Evolutionary conservation across 805 yeast species (phyloP).

Genomic region (Pichia phayaonensis): DNA sequence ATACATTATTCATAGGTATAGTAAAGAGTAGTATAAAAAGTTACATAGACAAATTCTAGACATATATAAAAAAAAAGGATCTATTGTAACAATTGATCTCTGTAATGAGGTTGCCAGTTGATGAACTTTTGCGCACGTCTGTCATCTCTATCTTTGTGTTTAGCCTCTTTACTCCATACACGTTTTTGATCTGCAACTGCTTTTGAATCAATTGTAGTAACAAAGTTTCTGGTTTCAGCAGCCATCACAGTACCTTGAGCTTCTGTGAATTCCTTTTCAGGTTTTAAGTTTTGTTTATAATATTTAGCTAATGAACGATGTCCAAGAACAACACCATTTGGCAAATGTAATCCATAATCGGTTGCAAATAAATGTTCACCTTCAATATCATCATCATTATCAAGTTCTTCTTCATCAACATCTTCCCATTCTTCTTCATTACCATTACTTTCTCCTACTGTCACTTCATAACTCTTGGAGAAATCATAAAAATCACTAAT

Average conservation of each 20-base stretch:
- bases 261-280: conserved; percentile 46
- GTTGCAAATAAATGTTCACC: conserved; percentile 26
- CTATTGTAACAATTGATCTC: conserved; percentile 59
- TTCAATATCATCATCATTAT: conserved; percentile 27
- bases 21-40: neutral
- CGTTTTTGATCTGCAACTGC: conserved; percentile 41
- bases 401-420: conserved; percentile 28
- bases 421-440: conserved; percentile 32
- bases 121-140: conserved; percentile 55
- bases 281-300: conserved; percentile 55
- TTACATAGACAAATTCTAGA: neutral
- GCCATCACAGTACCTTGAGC: conserved; percentile 70
- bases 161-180: conserved; percentile 51
- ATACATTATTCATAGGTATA: no score
- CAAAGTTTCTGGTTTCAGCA: conserved; percentile 60
- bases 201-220: conserved; percentile 31
- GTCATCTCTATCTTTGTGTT: conserved; percentile 43
- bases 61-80: neutral
- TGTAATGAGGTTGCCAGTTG: conserved; percentile 78
- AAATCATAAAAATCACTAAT: conserved; percentile 82
- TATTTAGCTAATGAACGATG: conserved; percentile 71
- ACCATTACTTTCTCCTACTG: conserved; percentile 6
- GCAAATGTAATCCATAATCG: conserved; percentile 63
- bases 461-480: conserved; percentile 48
- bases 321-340: conserved; percentile 73